Base-by-base conservation (phyloP, 2,329 filamentous ascomycete genomes). In the Pseudogymnoascus sp. region DNA sequence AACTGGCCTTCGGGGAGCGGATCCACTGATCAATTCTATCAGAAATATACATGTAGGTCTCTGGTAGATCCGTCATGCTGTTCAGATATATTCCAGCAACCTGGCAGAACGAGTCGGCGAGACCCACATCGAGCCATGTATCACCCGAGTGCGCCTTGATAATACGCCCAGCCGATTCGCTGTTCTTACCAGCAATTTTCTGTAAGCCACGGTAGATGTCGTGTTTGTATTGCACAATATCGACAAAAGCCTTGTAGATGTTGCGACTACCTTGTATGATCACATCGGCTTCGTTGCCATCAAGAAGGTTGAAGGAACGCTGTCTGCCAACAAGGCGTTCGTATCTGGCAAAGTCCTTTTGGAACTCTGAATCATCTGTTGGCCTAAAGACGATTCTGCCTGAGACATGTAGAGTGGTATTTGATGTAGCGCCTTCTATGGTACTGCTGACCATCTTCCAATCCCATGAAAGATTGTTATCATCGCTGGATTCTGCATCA, bases 131-230 rank as follows among this genome's bases (percentile, higher is more conserved):
- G 21, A 21, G 21, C 21, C 21, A 21, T 21, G 21, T 21, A 13
- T 50, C 15, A 21, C 21, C 21, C 21, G 21, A 21, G 21, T 65
- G 64, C 10, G 58, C 60, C 35, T 66, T 67, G 3, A 66, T n/a
- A 1, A 71, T 62, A 1, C 64, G 64, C 1, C 70, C 69, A 15
- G 69, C 69, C 8, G 66, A 69, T 31, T 70, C 64, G 5, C 57
- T 63, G n/a, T 6, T n/a, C 15, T 63, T 65, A 2, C 67, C 66
- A 6, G 69, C 68, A 13, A 68, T 61, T 35, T 64, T 67, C 33
- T 58, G 61, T 21, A 21, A 21, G 21, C 59, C 59, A 4, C 57
- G 62, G 36, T 47, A 63, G n/a, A 39, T 10, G 24, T 63, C 50
- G 4, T 37, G 50, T 21, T 21, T 21, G 33, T 64, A 64, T 33